Evolutionary conservation across 306 rosid genomes (phyloP).

Genomic region (Cyamopsis tetragonoloba): DNA sequence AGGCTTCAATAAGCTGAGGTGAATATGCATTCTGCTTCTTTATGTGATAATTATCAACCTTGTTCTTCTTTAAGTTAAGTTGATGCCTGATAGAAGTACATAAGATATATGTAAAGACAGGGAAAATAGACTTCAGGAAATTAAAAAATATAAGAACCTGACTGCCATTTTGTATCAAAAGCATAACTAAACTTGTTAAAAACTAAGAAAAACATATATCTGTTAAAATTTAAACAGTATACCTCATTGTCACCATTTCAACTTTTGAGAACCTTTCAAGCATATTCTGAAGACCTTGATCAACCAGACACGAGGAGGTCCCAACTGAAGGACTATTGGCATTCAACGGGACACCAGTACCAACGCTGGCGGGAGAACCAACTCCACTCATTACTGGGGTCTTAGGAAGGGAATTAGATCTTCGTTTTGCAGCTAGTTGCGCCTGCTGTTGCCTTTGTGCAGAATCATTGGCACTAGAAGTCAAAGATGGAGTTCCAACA

Average conservation of each 20-base stretch:
- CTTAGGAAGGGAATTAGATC: slow-evolving; percentile 79
- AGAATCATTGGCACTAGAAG: slow-evolving; percentile 74
- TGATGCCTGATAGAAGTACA: slow-evolving; percentile 56
- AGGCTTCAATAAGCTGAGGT: slow-evolving; percentile 27
- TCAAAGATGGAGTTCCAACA: slow-evolving; percentile 64
- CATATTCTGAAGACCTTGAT: slow-evolving; percentile 44
- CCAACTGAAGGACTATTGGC: slow-evolving; percentile 85
- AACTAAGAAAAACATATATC: too few species aligned
- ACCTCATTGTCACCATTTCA: slow-evolving; percentile 72
- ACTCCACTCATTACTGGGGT: slow-evolving; percentile 72
- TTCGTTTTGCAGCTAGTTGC: slow-evolving; percentile 64
- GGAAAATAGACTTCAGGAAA: not conserved
- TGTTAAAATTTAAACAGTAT: slow-evolving; percentile 24
- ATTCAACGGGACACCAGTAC: slow-evolving; percentile 64
- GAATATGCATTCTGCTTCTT: slow-evolving; percentile 48
- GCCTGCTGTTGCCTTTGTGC: slow-evolving; percentile 83
- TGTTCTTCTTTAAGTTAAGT: slow-evolving; percentile 68
- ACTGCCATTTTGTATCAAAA: slow-evolving; percentile 5
- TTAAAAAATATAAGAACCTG: slow-evolving; percentile 2
- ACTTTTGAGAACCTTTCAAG: slow-evolving; percentile 76
- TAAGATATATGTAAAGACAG: slow-evolving; percentile 19
- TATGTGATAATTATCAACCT: slow-evolving; percentile 40
- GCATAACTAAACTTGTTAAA: too few species aligned
- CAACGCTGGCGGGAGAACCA: slow-evolving; percentile 88
- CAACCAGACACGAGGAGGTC: slow-evolving; percentile 52